Conservation (phyloP, 305 asterid species). For the Plantago lanceolata region DNA sequence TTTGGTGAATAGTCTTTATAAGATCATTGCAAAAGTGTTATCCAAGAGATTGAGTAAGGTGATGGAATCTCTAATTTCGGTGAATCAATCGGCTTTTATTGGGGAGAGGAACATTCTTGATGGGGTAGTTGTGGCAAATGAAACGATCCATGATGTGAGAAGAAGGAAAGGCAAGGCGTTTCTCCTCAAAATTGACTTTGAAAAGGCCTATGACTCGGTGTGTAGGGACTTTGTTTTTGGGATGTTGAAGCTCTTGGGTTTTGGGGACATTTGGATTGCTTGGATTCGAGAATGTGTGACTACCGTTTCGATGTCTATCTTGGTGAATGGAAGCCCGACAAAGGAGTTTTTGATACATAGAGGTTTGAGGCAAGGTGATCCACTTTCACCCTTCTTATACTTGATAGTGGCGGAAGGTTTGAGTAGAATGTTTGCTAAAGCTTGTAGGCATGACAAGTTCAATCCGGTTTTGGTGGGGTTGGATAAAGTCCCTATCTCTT, state of each 20-base stretch:
- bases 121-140: neutral
- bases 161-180: neutral
- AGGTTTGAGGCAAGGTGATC: neutral
- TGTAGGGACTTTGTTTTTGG: neutral
- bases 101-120: neutral
- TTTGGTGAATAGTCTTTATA: neutral
- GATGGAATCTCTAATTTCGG: neutral
- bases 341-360: neutral
- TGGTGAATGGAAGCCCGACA: neutral
- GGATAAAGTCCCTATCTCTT: neutral
- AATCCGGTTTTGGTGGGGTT: neutral
- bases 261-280: neutral
- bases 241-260: neutral
- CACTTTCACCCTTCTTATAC: neutral
- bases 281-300: neutral
- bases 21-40: neutral
- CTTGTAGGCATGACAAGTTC: neutral
- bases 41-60: neutral
- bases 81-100: neutral
- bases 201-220: neutral
- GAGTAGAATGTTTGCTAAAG: neutral
- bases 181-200: neutral
- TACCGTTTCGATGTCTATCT: neutral
- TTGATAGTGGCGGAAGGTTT: neutral
- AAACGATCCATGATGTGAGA: neutral